These are phyloP conservation scores for Polyporus tsugae DNA, from an alignment of 1,284 basidiomycete genomes.

Conservation along the genomic window DNA sequence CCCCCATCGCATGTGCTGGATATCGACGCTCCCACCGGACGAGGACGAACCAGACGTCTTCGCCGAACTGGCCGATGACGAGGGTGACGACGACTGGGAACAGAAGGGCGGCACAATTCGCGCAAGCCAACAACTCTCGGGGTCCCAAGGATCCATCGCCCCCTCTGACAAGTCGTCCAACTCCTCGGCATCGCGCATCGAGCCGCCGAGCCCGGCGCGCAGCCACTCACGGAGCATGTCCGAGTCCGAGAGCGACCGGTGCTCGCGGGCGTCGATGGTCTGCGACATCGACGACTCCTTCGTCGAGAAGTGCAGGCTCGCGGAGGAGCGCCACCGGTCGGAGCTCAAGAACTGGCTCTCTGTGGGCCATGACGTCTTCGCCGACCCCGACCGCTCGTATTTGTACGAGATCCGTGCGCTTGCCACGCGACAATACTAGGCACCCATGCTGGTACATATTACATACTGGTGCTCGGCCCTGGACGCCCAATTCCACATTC, in stretches of 20 bases:
- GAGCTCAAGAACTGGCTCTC: constrained; percentile 86
- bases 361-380: constrained; percentile 48
- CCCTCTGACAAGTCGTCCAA: constrained; percentile 47
- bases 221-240: constrained; percentile 72
- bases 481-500: constrained; percentile 32
- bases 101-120: constrained; percentile 81
- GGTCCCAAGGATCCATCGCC: constrained; percentile 36
- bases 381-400: constrained; percentile 63
- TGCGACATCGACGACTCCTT: constrained; percentile 80
- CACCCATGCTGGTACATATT: constrained; percentile 9
- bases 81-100: constrained; percentile 79
- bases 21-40: constrained; percentile 83
- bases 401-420: constrained; percentile 83
- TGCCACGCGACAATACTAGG: constrained; percentile 79
- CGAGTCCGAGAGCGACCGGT: constrained; percentile 78
- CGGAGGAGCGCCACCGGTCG: constrained; percentile 79
- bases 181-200: constrained; percentile 33
- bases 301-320: constrained; percentile 72
- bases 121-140: constrained; percentile 55
- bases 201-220: constrained; percentile 63
- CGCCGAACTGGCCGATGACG: constrained; percentile 88
- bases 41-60: constrained; percentile 95
- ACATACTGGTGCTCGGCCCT: not conserved
- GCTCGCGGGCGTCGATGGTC: constrained; percentile 76
- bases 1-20: constrained; percentile 93